Evolutionary conservation across 176 grass and related monocot genomes (phyloP), one percentile per base, ranked within the genome.

Genomic region (Oryza australiensis): DNA sequence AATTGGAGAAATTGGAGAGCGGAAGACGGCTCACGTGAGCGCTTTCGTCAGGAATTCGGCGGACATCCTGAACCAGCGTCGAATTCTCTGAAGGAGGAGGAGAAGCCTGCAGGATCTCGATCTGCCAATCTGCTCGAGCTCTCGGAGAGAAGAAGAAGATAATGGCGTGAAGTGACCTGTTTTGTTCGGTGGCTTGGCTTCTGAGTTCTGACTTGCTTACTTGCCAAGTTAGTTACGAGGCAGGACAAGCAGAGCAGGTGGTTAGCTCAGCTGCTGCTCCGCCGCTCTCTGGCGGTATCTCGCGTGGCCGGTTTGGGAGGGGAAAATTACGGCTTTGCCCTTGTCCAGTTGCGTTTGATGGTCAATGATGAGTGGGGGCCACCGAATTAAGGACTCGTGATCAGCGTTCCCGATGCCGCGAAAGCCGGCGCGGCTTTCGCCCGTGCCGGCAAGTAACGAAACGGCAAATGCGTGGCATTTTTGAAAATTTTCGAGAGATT

Each of bases 41-140:
- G 90, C n/a, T 49, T 90, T 97, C 45, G 92, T 94, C 42, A 97
- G 81, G 4, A 92, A 82, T 66, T 97, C 92, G 8, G 60, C 79
- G 26, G 85, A 64, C 94, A 97, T 94, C 80, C 63, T 72, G 35
- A 65, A 20, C 23, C 2, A 64, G 66, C 8, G 33, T 29, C 22
- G 45, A 68, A 73, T 82, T 82, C 62, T 11, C 10, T 5, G 12
- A 14, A 12, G 15, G 43, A 22, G 48, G 46, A 40, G 1, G 27
- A 26, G 63, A 45, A 30, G 2, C 14, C 5, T n/a, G n/a, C 57
- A 74, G 33, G 43, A 53, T 43, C 73, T 34, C n/a, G 3, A 26
- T 12, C 3, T n/a, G 29, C 16, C 34, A 18, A 46, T 2, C 57
- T 12, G 43, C 18, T 26, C 22, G 82, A 66, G 66, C 23, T 40